Base-by-base conservation (phyloP, 495 filamentous ascomycete species). In the Hyaloscypha bicolor region DNA sequence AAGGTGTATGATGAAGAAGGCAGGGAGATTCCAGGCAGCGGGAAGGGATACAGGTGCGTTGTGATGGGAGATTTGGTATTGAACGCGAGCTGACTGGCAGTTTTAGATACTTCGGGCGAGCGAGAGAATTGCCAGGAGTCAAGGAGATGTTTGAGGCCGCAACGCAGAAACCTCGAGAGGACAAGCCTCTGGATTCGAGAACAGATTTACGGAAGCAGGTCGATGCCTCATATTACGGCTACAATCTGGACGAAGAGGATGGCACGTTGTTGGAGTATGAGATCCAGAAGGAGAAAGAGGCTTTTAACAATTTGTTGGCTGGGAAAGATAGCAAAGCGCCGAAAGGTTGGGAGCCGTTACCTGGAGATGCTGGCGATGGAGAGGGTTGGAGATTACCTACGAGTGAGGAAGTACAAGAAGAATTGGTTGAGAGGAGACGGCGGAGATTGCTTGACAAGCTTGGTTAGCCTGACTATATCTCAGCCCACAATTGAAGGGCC, bases 141-240 rank as follows among this genome's bases (percentile, higher is more conserved):
- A 97, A 97, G 78, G 95, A 99, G 80, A 82, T 99, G 79, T 97
- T 99, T 75, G 95, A 98, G 75, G 88, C 89, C 5, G 87, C 90
- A 22, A 82, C 83, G 19, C 55, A 83, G 85, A 70, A 83, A 84
- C 66, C 79, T 77, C 80, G 83, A 63, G 79, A 78, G 25, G 84
- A 85, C 73, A 89, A 84, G 64, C 85, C 85, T 11, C 75, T 85
- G 73, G 92, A 86, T 67, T 80, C 81, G 52, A 75, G 83, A 48
- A 78, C 78, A 11, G 93, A 97, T 73, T 77, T 98, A 78, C 83
- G 93, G 67, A 88, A 84, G 80, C 86, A 89, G 70, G 93, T 98
- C 4, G 93, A 99, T 83, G 96, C 96, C 22, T 90, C 88, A 57
- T 99, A 99, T 73, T 99, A 97, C 74, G 95, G 95, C 37, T 99